Conservation (phyloP, 73 alveolate genomes). For the Paramecium tetraurelia region DNA sequence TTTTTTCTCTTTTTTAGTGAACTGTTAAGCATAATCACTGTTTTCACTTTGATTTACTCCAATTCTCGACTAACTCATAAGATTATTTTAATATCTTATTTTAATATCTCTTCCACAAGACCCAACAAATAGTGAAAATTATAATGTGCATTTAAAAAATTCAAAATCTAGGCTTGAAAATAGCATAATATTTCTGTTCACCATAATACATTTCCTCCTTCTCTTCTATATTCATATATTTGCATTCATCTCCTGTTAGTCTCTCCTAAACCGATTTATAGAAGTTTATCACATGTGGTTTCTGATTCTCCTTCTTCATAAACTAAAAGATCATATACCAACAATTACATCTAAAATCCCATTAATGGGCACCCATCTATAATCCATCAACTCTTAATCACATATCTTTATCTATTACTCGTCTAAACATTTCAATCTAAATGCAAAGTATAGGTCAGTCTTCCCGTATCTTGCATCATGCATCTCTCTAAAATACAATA, state of each 20-base stretch:
- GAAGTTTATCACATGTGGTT: neutral
- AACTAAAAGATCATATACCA: neutral
- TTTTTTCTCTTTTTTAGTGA: neutral
- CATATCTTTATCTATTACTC: neutral
- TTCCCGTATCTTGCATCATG: neutral
- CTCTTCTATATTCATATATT: neutral
- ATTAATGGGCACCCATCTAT: neutral
- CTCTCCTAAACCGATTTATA: neutral
- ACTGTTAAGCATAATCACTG: neutral
- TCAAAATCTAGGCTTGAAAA: neutral
- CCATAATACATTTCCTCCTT: neutral
- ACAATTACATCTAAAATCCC: neutral
- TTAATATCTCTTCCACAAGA: neutral
- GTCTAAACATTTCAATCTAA: neutral
- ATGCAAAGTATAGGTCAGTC: neutral
- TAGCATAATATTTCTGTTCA: neutral
- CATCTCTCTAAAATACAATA: slow-evolving; percentile 17
- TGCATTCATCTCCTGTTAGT: neutral
- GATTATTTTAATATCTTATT: neutral
- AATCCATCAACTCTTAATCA: neutral
- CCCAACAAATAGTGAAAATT: neutral
- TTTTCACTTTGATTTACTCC: neutral
- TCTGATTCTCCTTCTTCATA: neutral
- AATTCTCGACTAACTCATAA: neutral
- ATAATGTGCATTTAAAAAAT: neutral